phyloP scores from a whole-genome alignment of 2,329 filamentous ascomycete genomes.

The Epichloe sylvatica region DNA sequence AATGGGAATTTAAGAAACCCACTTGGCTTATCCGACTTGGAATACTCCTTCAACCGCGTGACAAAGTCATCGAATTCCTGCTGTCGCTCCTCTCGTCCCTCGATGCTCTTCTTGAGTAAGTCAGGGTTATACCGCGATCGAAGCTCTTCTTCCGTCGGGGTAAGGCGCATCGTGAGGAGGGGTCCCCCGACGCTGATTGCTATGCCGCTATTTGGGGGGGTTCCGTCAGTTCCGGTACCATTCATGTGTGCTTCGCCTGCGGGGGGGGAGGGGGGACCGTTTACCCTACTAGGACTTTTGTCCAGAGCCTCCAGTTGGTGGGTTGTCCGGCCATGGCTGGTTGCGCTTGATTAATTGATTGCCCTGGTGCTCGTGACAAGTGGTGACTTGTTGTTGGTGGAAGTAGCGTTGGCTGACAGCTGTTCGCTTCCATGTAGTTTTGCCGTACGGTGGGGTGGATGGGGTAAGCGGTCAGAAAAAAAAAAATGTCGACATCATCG shows the following conservation, averaged over 20 bases:
- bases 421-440: not conserved
- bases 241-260: no score
- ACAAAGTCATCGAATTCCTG: slow-evolving; percentile 88
- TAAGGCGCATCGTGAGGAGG: slow-evolving; percentile 63
- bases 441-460: not conserved
- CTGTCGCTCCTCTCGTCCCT: slow-evolving; percentile 58
- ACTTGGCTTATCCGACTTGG: slow-evolving; percentile 87
- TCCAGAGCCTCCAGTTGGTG: slow-evolving; percentile 41
- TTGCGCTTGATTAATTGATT: not conserved
- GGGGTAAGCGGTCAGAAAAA: not conserved
- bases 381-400: not conserved
- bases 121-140: slow-evolving; percentile 90
- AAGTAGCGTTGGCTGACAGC: not conserved
- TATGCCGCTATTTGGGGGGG: slow-evolving; percentile 41
- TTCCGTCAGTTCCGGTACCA: not conserved
- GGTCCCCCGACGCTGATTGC: slow-evolving; percentile 71
- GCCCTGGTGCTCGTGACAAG: not conserved
- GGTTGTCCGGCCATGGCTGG: slow-evolving; percentile 28
- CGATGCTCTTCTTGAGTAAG: slow-evolving; percentile 76
- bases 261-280: no score
- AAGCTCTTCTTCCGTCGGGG: slow-evolving; percentile 81
- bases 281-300: slow-evolving; percentile 60
- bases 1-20: slow-evolving; percentile 11
- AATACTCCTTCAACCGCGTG: slow-evolving; percentile 67
- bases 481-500: not conserved